Evolutionary conservation across 2,329 filamentous ascomycete genomes (phyloP).

Genomic region (Lecanicillium sp.): DNA sequence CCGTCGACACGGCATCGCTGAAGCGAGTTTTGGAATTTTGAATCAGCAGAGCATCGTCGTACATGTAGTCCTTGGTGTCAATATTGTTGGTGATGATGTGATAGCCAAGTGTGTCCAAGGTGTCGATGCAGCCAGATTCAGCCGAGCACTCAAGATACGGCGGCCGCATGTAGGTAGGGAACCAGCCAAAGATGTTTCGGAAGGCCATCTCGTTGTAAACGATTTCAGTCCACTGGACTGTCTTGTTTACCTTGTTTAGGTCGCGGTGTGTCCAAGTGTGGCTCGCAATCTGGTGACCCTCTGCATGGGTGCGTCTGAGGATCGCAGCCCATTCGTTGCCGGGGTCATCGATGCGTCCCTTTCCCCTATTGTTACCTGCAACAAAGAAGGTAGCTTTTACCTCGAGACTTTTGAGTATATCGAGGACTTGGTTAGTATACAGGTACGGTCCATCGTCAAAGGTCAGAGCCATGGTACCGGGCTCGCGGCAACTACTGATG

Average conservation of each 20-base stretch:
- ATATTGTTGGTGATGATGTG: slow-evolving; percentile 49
- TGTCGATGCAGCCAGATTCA: slow-evolving; percentile 28
- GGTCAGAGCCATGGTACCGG: slow-evolving; percentile 33
- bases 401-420: slow-evolving; percentile 22
- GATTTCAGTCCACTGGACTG: slow-evolving; percentile 29
- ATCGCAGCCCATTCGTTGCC: slow-evolving; percentile 25
- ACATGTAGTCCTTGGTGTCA: slow-evolving; percentile 54
- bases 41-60: slow-evolving; percentile 41
- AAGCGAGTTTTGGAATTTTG: slow-evolving; percentile 33
- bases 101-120: slow-evolving; percentile 38
- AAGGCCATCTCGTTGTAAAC: slow-evolving; percentile 37
- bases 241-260: slow-evolving; percentile 26
- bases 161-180: slow-evolving; percentile 36
- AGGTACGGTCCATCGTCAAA: slow-evolving; percentile 39
- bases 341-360: slow-evolving; percentile 31
- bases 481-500: slow-evolving; percentile 26
- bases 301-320: slow-evolving; percentile 30
- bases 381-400: slow-evolving; percentile 35
- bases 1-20: slow-evolving; percentile 25
- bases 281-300: slow-evolving; percentile 38
- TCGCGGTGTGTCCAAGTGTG: slow-evolving; percentile 41
- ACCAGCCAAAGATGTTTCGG: slow-evolving; percentile 31
- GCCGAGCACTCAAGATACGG: slow-evolving; percentile 36
- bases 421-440: slow-evolving; percentile 34
- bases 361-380: slow-evolving; percentile 32